Base-by-base conservation (phyloP, 441 rosid genomes). In the Gossypium gossypioides region DNA sequence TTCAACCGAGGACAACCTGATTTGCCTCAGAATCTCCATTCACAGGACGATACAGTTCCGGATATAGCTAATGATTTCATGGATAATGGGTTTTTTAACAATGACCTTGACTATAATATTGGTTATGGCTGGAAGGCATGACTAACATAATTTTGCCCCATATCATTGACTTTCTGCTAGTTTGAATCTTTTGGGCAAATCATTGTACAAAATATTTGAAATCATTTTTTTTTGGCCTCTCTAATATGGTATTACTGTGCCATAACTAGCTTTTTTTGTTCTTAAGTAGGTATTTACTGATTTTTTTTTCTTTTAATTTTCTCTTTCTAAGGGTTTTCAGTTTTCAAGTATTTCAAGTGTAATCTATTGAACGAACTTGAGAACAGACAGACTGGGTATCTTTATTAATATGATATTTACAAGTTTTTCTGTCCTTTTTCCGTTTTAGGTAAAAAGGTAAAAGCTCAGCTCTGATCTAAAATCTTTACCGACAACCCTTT, bases 61-160 rank as follows among this genome's bases (percentile, higher is more conserved):
- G 94, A 91, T 77, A 86, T 91, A 70, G 83, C 87, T 62, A 82
- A 81, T n/a, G 96, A 85, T 74, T 89, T 95, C 76, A 34, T 77
- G 5, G 89, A 86, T 37, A 82, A 78, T 68, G 93, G 87, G 25
- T 85, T 86, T 76, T 92, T 92, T 81, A 84, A 83, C 87, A 82
- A 61, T 56, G 97, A 87, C 74, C 83, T 87, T 76, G 99, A 88
- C 6, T 91, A 85, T 75, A 76, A 37, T 37, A 37, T 37, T 37
- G 85, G 82, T 55, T 88, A 84, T 72, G 83, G 79, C 24, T 90
- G 97, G 94, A 89, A 90, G 81, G 89, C 86, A 55, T 90, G 85
- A 89, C 82, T 72, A 82, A 84, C 84, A 74, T 71, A 72, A 77
- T 46, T 42, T 69, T 80, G 13, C 60, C 70, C 64, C 46, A n/a